Base-by-base conservation (phyloP, 2,329 filamentous ascomycete species). In the Teratosphaeria destructans region DNA sequence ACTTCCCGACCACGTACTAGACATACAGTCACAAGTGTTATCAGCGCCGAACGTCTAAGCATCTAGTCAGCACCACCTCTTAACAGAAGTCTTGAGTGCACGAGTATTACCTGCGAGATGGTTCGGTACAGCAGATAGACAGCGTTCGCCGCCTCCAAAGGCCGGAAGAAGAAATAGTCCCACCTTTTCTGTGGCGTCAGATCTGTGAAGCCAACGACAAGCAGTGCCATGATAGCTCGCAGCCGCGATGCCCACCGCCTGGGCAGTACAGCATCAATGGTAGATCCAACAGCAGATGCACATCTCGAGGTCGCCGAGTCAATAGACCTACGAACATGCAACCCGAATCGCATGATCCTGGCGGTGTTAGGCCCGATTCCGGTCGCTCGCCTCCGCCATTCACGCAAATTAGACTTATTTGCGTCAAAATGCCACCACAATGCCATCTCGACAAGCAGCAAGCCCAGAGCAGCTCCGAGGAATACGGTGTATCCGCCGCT, bases 401-500 rank as follows among this genome's bases (percentile, higher is more conserved):
- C 64, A 65, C 35, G 63, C 63, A 32, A 52, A 10, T 49, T 52
- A 2, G 54, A 57, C 23, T 65, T 65, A 3, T 60, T 55, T 2
- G 64, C 63, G 39, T 65, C 62, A 26, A 59, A 60, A 4, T 72
- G 55, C 61, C 67, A 69, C 75, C 75, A 77, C 0, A 75, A 67
- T 1, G 65, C 39, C 62, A 76, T 71, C 54, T 78, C 76, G 2
- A 72, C 57, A 16, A 75, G 57, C n/a, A 78, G 64, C 3, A 76
- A 63, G 0, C 69, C 67, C 0, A 72, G 58, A 5, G 71, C 65
- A 3, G 74, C 58, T 23, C 66, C 53, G 27, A 71, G 68, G 60
- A 76, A 78, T 16, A 78, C 70, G n/a, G 74, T 69, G 60, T 79
- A 79, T 3, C 75, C 76, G 1, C 76, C 76, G 47, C 73, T 74